Evolutionary conservation across 2,329 filamentous ascomycete species (phyloP), one percentile per base, ranked within the genome.

Genomic region (Leptographium flavum): DNA sequence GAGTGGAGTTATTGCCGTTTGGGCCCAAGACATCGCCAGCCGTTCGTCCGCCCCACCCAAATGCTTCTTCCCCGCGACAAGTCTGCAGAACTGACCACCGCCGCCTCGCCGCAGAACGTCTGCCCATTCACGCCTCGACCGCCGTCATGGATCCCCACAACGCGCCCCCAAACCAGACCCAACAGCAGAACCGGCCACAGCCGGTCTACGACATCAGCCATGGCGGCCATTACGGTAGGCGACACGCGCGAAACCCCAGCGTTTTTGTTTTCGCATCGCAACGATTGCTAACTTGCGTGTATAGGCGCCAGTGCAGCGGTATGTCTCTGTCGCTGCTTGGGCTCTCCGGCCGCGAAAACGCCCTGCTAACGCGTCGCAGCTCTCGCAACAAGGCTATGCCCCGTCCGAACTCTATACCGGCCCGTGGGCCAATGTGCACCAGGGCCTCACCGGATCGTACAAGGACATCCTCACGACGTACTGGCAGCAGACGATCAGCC

Each of bases 381-480:
- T 95, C 54, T 86, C 88, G 41, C 79, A 81, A 38, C 81, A 87
- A 66, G 87, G 87, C 47, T 92, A 86, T 63, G 86, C 87, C 39
- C 87, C 88, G n/a, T 81, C 87, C 39, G 88, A 95, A 63, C 76
- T 94, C 47, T 96, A 95, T 65, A 90, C 86, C 1, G 88, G 88
- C 15, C 82, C 87, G 50, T 96, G 90, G 88, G 83, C 87, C 56
- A 98, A 98, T 68, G 90, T 92, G 53, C 94, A 94, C 59, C 92
- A 98, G 74, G 92, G 92, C 42, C 74, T 98, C 40, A 84, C 81
- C 47, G 88, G 87, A 50, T 83, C 83, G 50, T 94, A 95, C 63
- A 90, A 94, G 61, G 92, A 98, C 62, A 95, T 96, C 57, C 72
- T 98, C 56, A 95, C 93, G 37, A 95, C 90, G 6, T 98, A 98